Evolutionary conservation across 495 filamentous ascomycete genomes (phyloP), one percentile per base, ranked within the genome.

Genomic region (Penicillium parvum): DNA sequence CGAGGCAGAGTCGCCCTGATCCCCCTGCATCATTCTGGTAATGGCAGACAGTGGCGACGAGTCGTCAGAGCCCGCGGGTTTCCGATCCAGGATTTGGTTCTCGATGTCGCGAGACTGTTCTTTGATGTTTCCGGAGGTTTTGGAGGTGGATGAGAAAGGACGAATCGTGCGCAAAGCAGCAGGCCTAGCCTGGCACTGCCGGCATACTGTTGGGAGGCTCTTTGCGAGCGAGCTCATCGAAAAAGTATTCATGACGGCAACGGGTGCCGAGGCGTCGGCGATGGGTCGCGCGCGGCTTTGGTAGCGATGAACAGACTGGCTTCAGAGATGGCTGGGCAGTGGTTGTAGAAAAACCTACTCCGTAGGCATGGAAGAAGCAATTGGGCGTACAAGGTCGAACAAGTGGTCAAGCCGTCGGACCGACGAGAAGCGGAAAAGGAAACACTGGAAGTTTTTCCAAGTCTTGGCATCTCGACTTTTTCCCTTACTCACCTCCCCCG

Each of bases 391-490:
- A 29, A 4, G n/a, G n/a, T n/a, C n/a, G n/a, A n/a, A n/a, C n/a
- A n/a, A n/a, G n/a, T n/a, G n/a, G n/a, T n/a, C n/a, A n/a, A n/a
- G n/a, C n/a, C n/a, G 55, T 60, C 57, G 58, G 59, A 59, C 53
- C 55, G 48, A 62, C 36, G 57, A 50, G 59, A 52, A 50, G 58
- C 60, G 58, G 58, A 55, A 44, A 56, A 51, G 60, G 60, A 53
- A 54, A 50, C 59, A 53, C 64, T 65, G 67, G 67, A 65, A 69
- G 67, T 69, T 69, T 66, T 66, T 65, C 50, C 55, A 58, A 63
- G 55, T 57, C 67, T 71, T 71, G 67, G 67, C 63, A 60, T 52
- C 61, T 58, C 46, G 48, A 70, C 63, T 66, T 70, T 70, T 69
- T 70, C 63, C 61, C 53, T 52, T 59, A 50, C 49, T 53, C 45